These are phyloP conservation scores for Tilletia walkeri DNA, from an alignment of 1,284 basidiomycete species.

Conservation along the genomic window DNA sequence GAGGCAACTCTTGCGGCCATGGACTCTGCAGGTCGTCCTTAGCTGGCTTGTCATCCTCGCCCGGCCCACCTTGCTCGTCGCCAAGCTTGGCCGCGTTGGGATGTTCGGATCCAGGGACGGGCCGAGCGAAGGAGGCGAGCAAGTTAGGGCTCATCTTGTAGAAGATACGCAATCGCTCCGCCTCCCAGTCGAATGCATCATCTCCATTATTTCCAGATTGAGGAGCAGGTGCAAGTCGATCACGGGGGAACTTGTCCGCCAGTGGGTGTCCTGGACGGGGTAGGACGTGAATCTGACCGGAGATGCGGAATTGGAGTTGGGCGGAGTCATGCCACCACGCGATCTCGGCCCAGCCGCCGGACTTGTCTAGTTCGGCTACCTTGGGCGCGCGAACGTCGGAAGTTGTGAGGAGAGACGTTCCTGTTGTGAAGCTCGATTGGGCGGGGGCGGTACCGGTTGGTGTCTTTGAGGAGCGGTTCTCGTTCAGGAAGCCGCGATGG, in stretches of 20 bases:
- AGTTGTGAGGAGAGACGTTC: slow-evolving; percentile 53
- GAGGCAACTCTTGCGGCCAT: slow-evolving; percentile 45
- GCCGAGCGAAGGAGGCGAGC: slow-evolving; percentile 55
- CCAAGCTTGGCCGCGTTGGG: slow-evolving; percentile 29
- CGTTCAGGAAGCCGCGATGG: slow-evolving; percentile 57
- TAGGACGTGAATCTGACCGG: slow-evolving; percentile 52
- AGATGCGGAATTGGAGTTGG: slow-evolving; percentile 55
- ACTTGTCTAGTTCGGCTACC: slow-evolving; percentile 44
- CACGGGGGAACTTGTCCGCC: slow-evolving; percentile 32
- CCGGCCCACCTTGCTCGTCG: slow-evolving; percentile 16
- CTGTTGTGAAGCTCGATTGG: slow-evolving; percentile 40
- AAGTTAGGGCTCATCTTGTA: slow-evolving; percentile 54
- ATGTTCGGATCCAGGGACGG: slow-evolving; percentile 51
- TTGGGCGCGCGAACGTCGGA: slow-evolving; percentile 56
- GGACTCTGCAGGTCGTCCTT: slow-evolving; percentile 25
- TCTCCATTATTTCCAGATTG: slow-evolving; percentile 26
- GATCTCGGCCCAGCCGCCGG: slow-evolving; percentile 46
- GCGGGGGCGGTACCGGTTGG: slow-evolving; percentile 35
- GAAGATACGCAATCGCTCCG: slow-evolving; percentile 54
- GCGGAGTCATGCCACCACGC: slow-evolving; percentile 56
- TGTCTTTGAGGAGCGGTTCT: slow-evolving; percentile 44
- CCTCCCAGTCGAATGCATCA: slow-evolving; percentile 53
- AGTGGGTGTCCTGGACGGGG: slow-evolving; percentile 34
- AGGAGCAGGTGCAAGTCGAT: slow-evolving; percentile 32
- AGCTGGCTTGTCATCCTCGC: slow-evolving; percentile 25